Base-by-base conservation (phyloP, 169 alveolate species). In the Babesia microti region DNA sequence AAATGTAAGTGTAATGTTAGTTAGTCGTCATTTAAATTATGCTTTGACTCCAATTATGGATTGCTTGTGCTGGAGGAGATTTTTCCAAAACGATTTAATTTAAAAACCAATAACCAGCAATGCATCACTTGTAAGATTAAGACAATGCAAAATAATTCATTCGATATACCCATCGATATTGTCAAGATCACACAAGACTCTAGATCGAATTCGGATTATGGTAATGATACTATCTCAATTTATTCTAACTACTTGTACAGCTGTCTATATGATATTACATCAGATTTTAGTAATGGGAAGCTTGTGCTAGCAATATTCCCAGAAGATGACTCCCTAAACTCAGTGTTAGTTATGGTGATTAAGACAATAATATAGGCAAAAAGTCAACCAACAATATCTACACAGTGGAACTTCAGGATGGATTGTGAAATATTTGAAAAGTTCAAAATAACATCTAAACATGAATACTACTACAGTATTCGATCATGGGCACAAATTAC, bases 331-430 rank as follows among this genome's bases (percentile, higher is more conserved):
- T 23, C 12, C 9, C 27, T 46, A 51, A 1, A 32, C n/a, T 56
- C 54, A 23, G 72, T 65, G 27, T 44, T 65, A 11, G 76, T 61
- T 29, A 24, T 65, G 66, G 76, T 65, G 6, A 2, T 9, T 7
- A 2, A 29, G 23, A 14, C 0, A 0, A 15, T 7, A 24, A 7
- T 7, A n/a, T 23, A 65, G 76, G 66, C 57, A 6, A 40, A 63
- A n/a, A 70, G 59, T 17, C 36, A 24, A 18, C 24, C 76, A n/a
- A 37, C 69, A 21, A 54, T 65, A 18, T 40, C 66, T 9, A 12
- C 55, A 17, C 57, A 65, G 21, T 65, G 76, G 76, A 70, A 65
- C 51, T 65, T 65, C 54, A 50, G 60, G 47, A 49, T 41, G 27
- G 70, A 65, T 40, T 36, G 22, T 15, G 47, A 53, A 35, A 55